Evolutionary conservation across 1,139 yeast genomes (phyloP), one percentile per base, ranked within the genome.

Genomic region (Pichia sp.): DNA sequence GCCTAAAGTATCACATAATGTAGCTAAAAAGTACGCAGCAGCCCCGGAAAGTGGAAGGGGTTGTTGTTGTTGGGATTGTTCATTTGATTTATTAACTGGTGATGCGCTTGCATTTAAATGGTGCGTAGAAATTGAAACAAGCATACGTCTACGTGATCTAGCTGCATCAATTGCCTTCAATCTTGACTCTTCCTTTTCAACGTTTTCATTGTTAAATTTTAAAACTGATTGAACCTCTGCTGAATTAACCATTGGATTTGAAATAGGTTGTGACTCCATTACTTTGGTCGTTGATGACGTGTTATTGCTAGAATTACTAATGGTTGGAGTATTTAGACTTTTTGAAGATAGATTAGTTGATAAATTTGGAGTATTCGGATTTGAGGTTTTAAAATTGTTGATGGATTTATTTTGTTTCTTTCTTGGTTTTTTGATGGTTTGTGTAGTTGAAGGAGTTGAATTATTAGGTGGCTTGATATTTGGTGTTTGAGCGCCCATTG

Each of bases 1-100:
- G 39, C 72, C 76, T 48, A 77, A 62, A 35, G 75, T 62, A 55
- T 77, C 77, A 10, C 77, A 70, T 49, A 77, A 63, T 1, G 80
- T 69, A 0, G 78, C 73, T 43, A 71, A 65, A 56, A 77, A 74
- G 58, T 74, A 77, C 48, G 65, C 64, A 43, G 72, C 71, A 0
- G 81, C 77, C 53, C 77, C 76, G 26, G 45, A 30, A 24, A 33
- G 6, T 24, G 22, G 27, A 6, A 9, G 9, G 7, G 7, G 28
- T 26, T 26, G 7, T 26, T 26, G 28, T 6, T 6, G 28, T 26
- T 26, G 28, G 7, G 7, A 9, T 12, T 6, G 28, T 7, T 33
- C 28, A 37, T 4, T 30, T 29, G 28, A 2, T 5, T 34, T 23
- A 22, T 8, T 22, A 4, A 28, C n/a, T 11, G 42, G 41, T 9